Percentiles rank a stretch among this genome's conserved stretches.
phyloP scores from a whole-genome alignment of 1,284 basidiomycete genomes.

The Ganoderma sinense region DNA sequence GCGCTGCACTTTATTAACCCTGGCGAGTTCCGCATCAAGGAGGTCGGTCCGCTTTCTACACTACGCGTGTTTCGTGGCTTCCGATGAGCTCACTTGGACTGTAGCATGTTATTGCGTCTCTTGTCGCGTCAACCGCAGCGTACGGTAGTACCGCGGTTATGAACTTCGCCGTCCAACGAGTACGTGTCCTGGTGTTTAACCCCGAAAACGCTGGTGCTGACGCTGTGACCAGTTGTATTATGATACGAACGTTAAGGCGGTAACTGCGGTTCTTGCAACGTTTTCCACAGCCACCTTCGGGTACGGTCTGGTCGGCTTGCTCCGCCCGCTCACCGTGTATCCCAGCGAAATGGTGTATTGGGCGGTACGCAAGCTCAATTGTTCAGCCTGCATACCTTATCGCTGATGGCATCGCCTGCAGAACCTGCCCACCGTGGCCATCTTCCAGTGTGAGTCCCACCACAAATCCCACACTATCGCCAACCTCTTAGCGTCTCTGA shows the following conservation, averaged over 20 bases:
- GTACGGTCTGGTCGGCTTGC: conserved; percentile 62
- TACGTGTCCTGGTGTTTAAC: conserved; percentile 45
- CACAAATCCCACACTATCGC: background rate
- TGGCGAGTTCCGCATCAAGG: conserved; percentile 64
- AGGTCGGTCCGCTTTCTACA: conserved; percentile 47
- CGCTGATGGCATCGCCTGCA: conserved; percentile 38
- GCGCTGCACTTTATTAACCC: conserved; percentile 62
- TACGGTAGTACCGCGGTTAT: conserved; percentile 58
- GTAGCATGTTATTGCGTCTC: conserved; percentile 65
- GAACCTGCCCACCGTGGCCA: conserved; percentile 65
- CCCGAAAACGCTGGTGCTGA: conserved; percentile 46
- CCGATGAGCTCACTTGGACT: background rate
- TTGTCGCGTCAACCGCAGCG: conserved; percentile 68
- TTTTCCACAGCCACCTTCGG: conserved; percentile 75
- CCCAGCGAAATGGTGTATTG: conserved; percentile 81
- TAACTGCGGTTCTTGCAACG: conserved; percentile 67
- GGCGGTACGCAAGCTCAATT: conserved; percentile 49
- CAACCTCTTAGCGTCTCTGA: no score
- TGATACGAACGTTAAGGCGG: conserved; percentile 58
- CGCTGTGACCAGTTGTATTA: conserved; percentile 59
- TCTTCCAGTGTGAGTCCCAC: conserved; percentile 61
- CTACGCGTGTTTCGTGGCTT: background rate
- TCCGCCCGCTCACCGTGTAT: conserved; percentile 68
- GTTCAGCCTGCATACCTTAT: conserved; percentile 17
- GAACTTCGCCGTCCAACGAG: conserved; percentile 70